Percentiles rank a stretch among this genome's conserved stretches.
These are phyloP conservation scores for Scedosporium boydii DNA, from an alignment of 2,329 filamentous ascomycete genomes.

Conservation along the genomic window DNA sequence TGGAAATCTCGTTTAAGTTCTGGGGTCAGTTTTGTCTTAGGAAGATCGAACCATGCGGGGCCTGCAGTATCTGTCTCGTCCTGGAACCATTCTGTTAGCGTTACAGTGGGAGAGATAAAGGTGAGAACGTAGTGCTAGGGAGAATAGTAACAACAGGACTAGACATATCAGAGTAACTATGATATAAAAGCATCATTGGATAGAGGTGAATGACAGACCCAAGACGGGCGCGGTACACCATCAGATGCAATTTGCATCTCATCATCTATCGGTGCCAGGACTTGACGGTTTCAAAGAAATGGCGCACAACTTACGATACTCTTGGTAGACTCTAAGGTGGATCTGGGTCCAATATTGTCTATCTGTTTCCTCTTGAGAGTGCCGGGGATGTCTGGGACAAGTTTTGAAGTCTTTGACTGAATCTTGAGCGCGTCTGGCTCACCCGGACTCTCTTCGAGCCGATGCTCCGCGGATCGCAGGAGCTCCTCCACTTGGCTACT, in stretches of 20 bases:
- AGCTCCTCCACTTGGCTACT: neutral
- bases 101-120: neutral
- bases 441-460: neutral
- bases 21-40: slow-evolving; percentile 72
- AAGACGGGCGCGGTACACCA: slow-evolving; percentile 1
- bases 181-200: slow-evolving; percentile 45
- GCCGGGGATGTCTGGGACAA: no score
- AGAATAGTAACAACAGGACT: neutral
- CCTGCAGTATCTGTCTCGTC: slow-evolving; percentile 51
- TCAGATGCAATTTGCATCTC: slow-evolving; percentile 26
- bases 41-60: slow-evolving; percentile 77
- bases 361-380: no score
- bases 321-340: neutral
- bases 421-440: no score
- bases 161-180: slow-evolving; percentile 65
- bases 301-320: neutral
- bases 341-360: no score
- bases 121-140: neutral
- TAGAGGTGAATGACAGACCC: slow-evolving; percentile 41
- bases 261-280: slow-evolving; percentile 21
- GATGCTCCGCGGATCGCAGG: neutral
- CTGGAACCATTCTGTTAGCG: slow-evolving; percentile 14
- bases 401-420: no score
- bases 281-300: neutral
- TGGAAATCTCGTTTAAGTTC: slow-evolving; percentile 85